Percentiles rank a stretch among this genome's conserved stretches.
Evolutionary conservation across 352 stramenopile species (phyloP).

Genomic region (Blastocystis sp.): DNA sequence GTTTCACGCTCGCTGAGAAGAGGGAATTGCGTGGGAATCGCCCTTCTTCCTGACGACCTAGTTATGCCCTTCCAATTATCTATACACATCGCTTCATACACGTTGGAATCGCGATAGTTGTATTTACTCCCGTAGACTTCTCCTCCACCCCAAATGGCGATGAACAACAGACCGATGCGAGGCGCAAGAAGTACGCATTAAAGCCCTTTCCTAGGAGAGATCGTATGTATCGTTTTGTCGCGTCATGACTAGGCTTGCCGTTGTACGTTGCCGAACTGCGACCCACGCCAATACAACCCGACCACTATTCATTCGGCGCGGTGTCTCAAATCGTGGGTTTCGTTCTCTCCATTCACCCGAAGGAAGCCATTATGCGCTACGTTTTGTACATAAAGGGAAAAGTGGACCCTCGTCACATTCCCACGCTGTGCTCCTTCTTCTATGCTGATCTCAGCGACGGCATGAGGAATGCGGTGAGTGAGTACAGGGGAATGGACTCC

Average conservation of each 20-base stretch:
- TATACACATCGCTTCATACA: too few relatives aligned
- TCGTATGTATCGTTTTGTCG: not conserved
- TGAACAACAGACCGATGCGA: not conserved
- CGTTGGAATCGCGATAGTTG: too few relatives aligned
- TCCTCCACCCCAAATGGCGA: not conserved
- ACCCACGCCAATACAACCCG: not conserved
- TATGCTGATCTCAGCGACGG: not conserved
- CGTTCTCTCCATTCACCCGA: too few relatives aligned
- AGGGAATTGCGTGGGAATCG: too few relatives aligned
- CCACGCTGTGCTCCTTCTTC: not conserved
- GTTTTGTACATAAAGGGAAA: not conserved
- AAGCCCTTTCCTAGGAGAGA: not conserved
- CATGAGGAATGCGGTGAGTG: not conserved
- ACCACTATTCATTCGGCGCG: not conserved
- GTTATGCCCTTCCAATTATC: too few relatives aligned
- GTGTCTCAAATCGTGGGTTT: not conserved
- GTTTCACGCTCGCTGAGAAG: too few relatives aligned
- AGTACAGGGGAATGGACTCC: not conserved
- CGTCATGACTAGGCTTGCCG: not conserved
- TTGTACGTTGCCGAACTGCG: slow-evolving; percentile 10
- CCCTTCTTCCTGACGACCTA: too few relatives aligned
- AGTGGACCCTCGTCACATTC: not conserved
- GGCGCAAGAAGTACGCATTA: not conserved
- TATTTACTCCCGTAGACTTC: not conserved
- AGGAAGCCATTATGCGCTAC: slow-evolving; percentile 10